Percentiles rank a stretch among this genome's conserved stretches.
Evolutionary conservation across 352 stramenopile species (phyloP).

Genomic region (Globisporangium heterothallicum): DNA sequence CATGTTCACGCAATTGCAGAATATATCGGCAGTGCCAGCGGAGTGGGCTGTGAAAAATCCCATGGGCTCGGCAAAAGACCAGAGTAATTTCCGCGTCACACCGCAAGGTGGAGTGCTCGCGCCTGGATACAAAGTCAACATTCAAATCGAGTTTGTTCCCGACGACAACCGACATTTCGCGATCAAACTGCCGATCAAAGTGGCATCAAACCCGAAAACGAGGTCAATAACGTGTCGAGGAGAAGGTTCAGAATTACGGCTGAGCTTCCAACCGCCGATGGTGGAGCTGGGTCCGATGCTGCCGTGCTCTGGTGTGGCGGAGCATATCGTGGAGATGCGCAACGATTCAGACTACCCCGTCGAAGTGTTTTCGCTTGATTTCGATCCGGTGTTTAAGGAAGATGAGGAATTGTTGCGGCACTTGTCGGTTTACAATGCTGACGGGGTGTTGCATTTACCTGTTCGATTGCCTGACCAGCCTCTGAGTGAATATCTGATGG

Average conservation of each 20-base stretch:
- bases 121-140: slow-evolving; percentile 74
- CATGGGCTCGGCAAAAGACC: slow-evolving; percentile 77
- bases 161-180: slow-evolving; percentile 70
- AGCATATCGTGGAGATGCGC: slow-evolving; percentile 62
- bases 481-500: slow-evolving; percentile 49
- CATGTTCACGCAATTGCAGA: slow-evolving; percentile 90
- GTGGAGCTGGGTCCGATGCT: slow-evolving; percentile 86
- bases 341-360: slow-evolving; percentile 89
- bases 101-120: slow-evolving; percentile 69
- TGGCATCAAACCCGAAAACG: slow-evolving; percentile 74
- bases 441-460: slow-evolving; percentile 68
- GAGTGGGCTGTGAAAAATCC: slow-evolving; percentile 91
- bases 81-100: slow-evolving; percentile 73
- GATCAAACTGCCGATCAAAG: slow-evolving; percentile 87
- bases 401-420: slow-evolving; percentile 82
- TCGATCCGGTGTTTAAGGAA: slow-evolving; percentile 73
- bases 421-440: slow-evolving; percentile 45
- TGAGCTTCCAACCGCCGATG: slow-evolving; percentile 80
- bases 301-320: slow-evolving; percentile 44
- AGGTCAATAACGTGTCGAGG: slow-evolving; percentile 72
- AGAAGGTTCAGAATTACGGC: slow-evolving; percentile 66
- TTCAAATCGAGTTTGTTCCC: slow-evolving; percentile 89
- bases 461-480: slow-evolving; percentile 60
- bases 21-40: slow-evolving; percentile 79
- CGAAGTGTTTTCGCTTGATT: slow-evolving; percentile 91